Evolutionary conservation across 1,284 basidiomycete genomes (phyloP).

Genomic region (Cutaneotrichosporon cyanovorans): DNA sequence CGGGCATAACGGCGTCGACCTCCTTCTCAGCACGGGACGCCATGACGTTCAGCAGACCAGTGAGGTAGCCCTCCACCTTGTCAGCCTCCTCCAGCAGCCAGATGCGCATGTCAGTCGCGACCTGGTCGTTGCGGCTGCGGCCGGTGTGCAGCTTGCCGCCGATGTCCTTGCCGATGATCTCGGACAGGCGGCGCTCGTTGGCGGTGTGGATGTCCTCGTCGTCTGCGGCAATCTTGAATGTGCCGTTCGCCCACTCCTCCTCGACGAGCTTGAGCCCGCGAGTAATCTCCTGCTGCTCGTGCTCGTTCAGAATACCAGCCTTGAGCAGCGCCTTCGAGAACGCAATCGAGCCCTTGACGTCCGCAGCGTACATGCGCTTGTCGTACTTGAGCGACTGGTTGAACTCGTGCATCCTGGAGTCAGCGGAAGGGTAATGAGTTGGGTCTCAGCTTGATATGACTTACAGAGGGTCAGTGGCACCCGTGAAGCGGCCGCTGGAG

Average conservation of each 20-base stretch:
- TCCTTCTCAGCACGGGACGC: conserved; percentile 86
- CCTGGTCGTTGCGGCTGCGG: conserved; percentile 92
- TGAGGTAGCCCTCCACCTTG: conserved; percentile 64
- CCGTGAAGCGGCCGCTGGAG: conserved; percentile 15
- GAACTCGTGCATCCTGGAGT: conserved; percentile 79
- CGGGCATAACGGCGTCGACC: conserved; percentile 82
- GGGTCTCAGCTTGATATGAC: conserved; percentile 25
- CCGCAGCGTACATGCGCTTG: conserved; percentile 83
- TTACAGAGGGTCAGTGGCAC: conserved; percentile 61
- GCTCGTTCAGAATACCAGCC: conserved; percentile 68
- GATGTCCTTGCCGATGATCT: conserved; percentile 76
- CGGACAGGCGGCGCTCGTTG: conserved; percentile 88
- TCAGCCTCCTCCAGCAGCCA: conserved; percentile 82
- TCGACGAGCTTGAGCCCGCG: conserved; percentile 70
- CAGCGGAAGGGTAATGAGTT: too few relatives aligned
- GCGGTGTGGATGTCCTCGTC: conserved; percentile 99
- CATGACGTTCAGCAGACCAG: conserved; percentile 76
- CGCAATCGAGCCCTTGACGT: conserved; percentile 89
- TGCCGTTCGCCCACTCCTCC: conserved; percentile 72
- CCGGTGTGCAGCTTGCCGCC: conserved; percentile 94
- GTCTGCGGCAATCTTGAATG: conserved; percentile 68
- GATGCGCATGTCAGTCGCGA: conserved; percentile 93
- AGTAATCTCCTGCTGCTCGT: conserved; percentile 67
- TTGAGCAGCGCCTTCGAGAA: conserved; percentile 80
- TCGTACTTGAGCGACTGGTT: conserved; percentile 94